phyloP scores from a whole-genome alignment of 2,329 filamentous ascomycete species.

The Alternaria sp. region DNA sequence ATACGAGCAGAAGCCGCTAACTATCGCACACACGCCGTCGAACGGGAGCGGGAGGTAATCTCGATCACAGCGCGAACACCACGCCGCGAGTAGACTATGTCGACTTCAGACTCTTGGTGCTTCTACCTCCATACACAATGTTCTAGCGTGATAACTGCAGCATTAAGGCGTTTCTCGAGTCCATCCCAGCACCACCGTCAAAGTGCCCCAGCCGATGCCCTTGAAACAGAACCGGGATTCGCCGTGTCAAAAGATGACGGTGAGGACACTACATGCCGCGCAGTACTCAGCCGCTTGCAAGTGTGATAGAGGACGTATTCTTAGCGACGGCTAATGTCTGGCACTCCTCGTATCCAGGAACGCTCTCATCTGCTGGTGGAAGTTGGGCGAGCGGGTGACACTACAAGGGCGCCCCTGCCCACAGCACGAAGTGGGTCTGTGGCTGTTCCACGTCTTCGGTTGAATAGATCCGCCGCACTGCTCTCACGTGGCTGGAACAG shows the following conservation, averaged over 20 bases:
- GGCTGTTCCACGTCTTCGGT: constrained; percentile 37
- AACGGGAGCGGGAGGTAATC: constrained; percentile 40
- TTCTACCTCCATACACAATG: background rate
- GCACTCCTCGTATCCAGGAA: constrained; percentile 29
- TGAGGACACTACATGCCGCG: background rate
- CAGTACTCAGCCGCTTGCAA: background rate
- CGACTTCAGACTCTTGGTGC: background rate
- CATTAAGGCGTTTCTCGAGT: background rate
- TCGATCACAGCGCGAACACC: constrained; percentile 29
- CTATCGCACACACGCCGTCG: constrained; percentile 33
- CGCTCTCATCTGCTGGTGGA: constrained; percentile 20
- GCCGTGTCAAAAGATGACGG: background rate
- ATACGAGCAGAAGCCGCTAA: constrained; percentile 33
- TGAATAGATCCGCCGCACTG: constrained; percentile 28
- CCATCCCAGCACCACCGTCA: constrained; percentile 2
- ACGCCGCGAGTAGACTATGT: constrained; percentile 15
- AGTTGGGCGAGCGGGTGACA: constrained; percentile 33
- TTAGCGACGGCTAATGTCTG: constrained; percentile 26
- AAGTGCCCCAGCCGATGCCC: background rate
- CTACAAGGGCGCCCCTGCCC: constrained; percentile 38
- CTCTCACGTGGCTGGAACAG: constrained; percentile 41
- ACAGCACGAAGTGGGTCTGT: constrained; percentile 28
- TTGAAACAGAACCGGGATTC: background rate
- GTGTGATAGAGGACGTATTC: constrained; percentile 4
- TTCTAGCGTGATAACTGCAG: constrained; percentile 4